A percentile compares a stretch with the other conserved stretches of the same genome.
phyloP scores from a whole-genome alignment of 169 alveolate species.

The Plasmodium adleri region DNA sequence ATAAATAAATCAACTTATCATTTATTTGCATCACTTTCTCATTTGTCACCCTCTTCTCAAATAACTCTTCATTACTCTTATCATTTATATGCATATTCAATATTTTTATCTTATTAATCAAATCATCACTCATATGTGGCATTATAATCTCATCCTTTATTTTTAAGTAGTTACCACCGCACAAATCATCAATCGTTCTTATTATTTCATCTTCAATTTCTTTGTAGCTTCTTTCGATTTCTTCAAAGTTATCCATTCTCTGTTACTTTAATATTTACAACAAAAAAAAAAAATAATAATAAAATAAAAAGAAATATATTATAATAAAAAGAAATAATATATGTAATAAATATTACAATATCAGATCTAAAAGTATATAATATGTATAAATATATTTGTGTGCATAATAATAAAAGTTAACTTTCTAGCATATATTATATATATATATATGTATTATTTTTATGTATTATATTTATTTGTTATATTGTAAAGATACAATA shows the following conservation, averaged over 20 bases:
- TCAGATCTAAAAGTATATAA: too few relatives aligned
- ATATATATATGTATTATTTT: too few relatives aligned
- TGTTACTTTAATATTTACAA: neutral
- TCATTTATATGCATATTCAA: slow-evolving; percentile 66
- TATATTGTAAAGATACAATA: too few relatives aligned
- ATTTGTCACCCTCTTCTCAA: slow-evolving; percentile 65
- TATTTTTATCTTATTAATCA: slow-evolving; percentile 51
- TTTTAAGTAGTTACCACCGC: slow-evolving; percentile 55
- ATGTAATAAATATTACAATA: too few relatives aligned
- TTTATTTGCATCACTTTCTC: slow-evolving; percentile 72
- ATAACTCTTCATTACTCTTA: slow-evolving; percentile 59
- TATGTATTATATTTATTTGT: too few relatives aligned
- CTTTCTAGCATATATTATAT: too few relatives aligned
- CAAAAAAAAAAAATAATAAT: neutral
- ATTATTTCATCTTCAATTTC: slow-evolving; percentile 72
- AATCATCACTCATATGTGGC: slow-evolving; percentile 67
- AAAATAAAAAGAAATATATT: neutral
- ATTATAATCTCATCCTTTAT: slow-evolving; percentile 68
- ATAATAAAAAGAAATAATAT: too few relatives aligned
- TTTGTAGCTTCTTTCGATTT: slow-evolving; percentile 58
- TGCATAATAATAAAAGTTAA: too few relatives aligned
- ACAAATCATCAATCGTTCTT: slow-evolving; percentile 27
- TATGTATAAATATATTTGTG: too few relatives aligned
- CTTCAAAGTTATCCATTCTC: slow-evolving; percentile 64
- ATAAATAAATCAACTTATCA: slow-evolving; percentile 65